Evolutionary conservation across 2,329 filamentous ascomycete genomes (phyloP).

Genomic region (Mycosphaerelloides madeirae): DNA sequence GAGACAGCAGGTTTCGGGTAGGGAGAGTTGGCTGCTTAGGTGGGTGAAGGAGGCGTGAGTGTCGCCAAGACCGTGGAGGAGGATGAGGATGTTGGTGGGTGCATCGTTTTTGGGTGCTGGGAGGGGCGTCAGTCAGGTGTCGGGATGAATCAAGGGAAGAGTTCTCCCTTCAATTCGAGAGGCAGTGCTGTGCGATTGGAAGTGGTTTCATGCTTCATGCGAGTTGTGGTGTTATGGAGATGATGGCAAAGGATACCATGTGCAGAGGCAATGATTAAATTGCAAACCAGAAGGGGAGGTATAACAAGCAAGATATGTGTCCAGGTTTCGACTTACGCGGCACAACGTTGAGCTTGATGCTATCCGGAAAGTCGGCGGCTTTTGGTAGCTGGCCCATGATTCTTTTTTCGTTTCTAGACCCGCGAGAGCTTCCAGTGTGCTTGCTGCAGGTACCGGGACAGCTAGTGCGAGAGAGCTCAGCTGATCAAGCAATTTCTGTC

Average conservation of each 20-base stretch:
- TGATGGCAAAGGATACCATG: too few species aligned
- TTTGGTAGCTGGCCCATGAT: constrained; percentile 41
- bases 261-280: too few species aligned
- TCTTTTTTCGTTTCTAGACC: not conserved
- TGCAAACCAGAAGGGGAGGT: not conserved
- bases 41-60: constrained; percentile 61
- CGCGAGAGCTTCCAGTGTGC: constrained; percentile 2
- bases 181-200: too few species aligned
- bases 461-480: constrained; percentile 5
- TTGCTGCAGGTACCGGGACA: constrained; percentile 11
- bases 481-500: not conserved
- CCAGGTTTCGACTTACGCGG: constrained; percentile 39
- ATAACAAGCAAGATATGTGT: not conserved
- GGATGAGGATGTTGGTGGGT: constrained; percentile 69
- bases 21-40: constrained; percentile 63
- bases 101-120: constrained; percentile 48
- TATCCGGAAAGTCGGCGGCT: constrained; percentile 39
- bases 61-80: constrained; percentile 83
- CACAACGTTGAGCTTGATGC: constrained; percentile 39
- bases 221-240: too few species aligned
- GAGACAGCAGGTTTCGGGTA: constrained; percentile 73
- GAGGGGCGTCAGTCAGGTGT: too few species aligned
- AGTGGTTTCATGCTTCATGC: too few species aligned
- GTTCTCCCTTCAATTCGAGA: too few species aligned
- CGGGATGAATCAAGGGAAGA: too few species aligned